These are phyloP conservation scores for Candida yuanshanica DNA, from an alignment of 805 yeast genomes.

Conservation along the genomic window DNA sequence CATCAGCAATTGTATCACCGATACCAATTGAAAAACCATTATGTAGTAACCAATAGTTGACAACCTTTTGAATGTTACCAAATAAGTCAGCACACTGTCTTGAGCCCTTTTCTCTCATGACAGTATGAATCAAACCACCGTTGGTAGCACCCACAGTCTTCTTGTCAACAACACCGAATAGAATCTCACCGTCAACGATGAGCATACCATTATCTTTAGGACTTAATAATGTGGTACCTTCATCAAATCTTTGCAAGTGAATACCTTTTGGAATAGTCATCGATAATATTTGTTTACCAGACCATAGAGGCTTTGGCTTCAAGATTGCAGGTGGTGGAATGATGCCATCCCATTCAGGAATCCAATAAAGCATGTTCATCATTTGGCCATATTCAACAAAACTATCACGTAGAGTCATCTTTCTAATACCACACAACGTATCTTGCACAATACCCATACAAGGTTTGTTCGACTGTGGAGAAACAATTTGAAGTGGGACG, in stretches of 20 bases:
- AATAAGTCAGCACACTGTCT: slow-evolving; percentile 82
- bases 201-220: slow-evolving; percentile 96
- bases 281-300: slow-evolving; percentile 92
- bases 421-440: slow-evolving; percentile 94
- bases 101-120: slow-evolving; percentile 97
- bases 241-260: slow-evolving; percentile 90
- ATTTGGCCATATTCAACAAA: slow-evolving; percentile 91
- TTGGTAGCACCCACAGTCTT: slow-evolving; percentile 98
- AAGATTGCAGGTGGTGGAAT: slow-evolving; percentile 92
- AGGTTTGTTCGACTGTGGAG: slow-evolving; percentile 98
- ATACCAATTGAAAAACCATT: slow-evolving; percentile 98
- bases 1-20: slow-evolving; percentile 99
- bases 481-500: slow-evolving; percentile 95
- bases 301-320: slow-evolving; percentile 95
- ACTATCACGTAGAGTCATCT: slow-evolving; percentile 85
- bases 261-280: slow-evolving; percentile 95
- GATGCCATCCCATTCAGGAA: slow-evolving; percentile 98
- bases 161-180: slow-evolving; percentile 97
- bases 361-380: slow-evolving; percentile 95
- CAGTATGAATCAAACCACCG: slow-evolving; percentile 96
- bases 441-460: slow-evolving; percentile 99
- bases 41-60: slow-evolving; percentile 93
- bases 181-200: slow-evolving; percentile 89
- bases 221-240: slow-evolving; percentile 71
- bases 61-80: slow-evolving; percentile 91